Evolutionary conservation across 106 monocot genomes (phyloP).

Genomic region (Hemerocallis citrina): DNA sequence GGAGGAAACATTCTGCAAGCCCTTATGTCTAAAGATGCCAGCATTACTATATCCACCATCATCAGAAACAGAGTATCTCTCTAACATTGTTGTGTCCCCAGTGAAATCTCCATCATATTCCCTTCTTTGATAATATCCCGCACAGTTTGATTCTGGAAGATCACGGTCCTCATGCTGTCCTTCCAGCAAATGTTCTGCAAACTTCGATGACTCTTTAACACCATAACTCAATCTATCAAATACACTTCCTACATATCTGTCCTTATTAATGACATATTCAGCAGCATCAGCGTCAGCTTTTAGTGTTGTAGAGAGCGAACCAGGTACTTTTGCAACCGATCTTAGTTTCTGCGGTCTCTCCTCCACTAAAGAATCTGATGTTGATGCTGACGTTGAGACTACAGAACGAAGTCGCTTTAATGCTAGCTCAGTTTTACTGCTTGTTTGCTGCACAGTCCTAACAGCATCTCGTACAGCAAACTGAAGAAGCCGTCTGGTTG

Average conservation of each 20-base stretch:
- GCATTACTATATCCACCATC: constrained; percentile 32
- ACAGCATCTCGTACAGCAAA: constrained; percentile 92
- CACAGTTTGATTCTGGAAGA: constrained; percentile 2
- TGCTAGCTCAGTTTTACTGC: constrained; percentile 34
- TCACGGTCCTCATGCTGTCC: constrained; percentile 28
- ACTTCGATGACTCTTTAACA: constrained; percentile 17
- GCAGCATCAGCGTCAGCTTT: constrained; percentile 68
- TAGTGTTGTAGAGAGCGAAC: constrained; percentile 34
- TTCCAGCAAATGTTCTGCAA: constrained; percentile 3
- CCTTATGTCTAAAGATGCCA: constrained; percentile 8
- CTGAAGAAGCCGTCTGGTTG: constrained; percentile 69
- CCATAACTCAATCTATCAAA: constrained; percentile 50
- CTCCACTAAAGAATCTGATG: constrained; percentile 14
- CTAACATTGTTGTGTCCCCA: constrained; percentile 21
- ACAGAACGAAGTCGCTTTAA: constrained; percentile 61
- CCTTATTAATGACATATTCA: constrained; percentile 46
- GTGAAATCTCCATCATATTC: constrained; percentile 22
- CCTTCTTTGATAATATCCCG: constrained; percentile 21
- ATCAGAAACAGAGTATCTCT: constrained; percentile 30
- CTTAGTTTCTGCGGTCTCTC: constrained; percentile 24
- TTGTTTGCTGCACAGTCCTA: constrained; percentile 31
- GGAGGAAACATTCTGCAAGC: constrained; percentile 25
- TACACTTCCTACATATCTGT: constrained; percentile 40
- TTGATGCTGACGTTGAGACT: constrained; percentile 44
- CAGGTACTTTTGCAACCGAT: constrained; percentile 20